A percentile compares a stretch with the other conserved stretches of the same genome.
Evolutionary conservation across 169 alveolate species (phyloP).

Genomic region (Cryptosporidium felis): DNA sequence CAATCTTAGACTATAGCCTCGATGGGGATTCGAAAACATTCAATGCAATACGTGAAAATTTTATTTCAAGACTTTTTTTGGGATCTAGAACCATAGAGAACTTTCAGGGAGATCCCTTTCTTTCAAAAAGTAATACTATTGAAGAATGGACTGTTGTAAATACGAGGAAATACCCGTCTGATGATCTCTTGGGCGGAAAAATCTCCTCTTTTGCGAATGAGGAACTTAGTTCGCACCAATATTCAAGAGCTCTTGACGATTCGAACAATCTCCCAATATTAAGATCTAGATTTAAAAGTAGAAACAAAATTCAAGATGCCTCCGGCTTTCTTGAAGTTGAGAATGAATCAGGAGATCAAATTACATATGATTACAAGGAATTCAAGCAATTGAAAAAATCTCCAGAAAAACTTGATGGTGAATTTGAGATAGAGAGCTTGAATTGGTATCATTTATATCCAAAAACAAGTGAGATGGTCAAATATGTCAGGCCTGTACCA

Average conservation of each 20-base stretch:
- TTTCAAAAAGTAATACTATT: not conserved
- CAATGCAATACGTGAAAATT: not conserved
- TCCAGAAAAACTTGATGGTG: not conserved
- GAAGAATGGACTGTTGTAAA: conserved; percentile 27
- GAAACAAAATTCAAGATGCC: not conserved
- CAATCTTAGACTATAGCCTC: not conserved
- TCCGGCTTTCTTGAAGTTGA: too few relatives aligned
- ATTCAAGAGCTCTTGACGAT: not conserved
- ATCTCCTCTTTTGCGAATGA: not conserved
- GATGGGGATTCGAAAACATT: not conserved
- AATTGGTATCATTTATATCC: conserved; percentile 69
- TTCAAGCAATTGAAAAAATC: not conserved
- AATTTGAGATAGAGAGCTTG: not conserved
- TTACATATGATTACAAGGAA: not conserved
- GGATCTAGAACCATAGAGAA: not conserved
- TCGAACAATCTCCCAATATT: not conserved
- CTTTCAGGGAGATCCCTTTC: not conserved
- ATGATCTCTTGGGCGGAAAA: not conserved
- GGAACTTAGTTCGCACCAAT: not conserved
- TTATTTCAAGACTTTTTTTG: not conserved
- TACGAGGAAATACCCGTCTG: not conserved
- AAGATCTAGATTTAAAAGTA: not conserved
- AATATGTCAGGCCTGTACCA: conserved; percentile 58
- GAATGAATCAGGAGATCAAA: not conserved
- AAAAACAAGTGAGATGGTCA: conserved; percentile 13